Evolutionary conservation across 169 alveolate species (phyloP), one percentile per base, ranked within the genome.

Genomic region (Plasmodium reichenowi): DNA sequence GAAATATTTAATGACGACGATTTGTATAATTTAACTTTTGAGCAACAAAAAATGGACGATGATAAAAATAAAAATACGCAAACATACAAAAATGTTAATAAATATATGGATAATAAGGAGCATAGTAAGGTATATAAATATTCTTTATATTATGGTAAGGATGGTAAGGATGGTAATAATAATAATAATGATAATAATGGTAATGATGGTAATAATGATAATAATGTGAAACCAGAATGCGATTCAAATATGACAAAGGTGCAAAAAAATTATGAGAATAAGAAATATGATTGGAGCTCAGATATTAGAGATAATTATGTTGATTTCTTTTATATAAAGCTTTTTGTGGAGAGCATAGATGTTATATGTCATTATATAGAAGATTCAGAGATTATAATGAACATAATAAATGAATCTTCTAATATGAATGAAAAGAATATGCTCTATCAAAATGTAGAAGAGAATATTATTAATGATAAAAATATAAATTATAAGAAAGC

Each of bases 261-360:
- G 10, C 10, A 38, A 38, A 38, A 38, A 4, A 38, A 38, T 38
- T 38, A 38, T 38, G 5, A 38, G 47, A 38, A 38, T 38, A 38
- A 38, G 2, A 38, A 38, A 38, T 5, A 38, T 38, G 0, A 6
- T 5, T 38, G 47, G 2, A 38, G 9, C 47, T 6, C 9, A 38
- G 47, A 38, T 38, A 7, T 38, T 5, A 38, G 47, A 38, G 2
- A 17, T 56, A 56, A 22, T 56, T 47, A 80, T 38, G 17, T 38
- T 4, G 83, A 80, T 0, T 2, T 3, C 12, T 80, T 22, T 22
- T 45, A 54, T 29, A 50, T 56, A 15, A 15, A 26, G 6, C 45
- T 80, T 9, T 80, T 50, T 72, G 70, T 47, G n/a, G 90, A 67
- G 29, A 59, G 74, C 54, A 66, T 80, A 24, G 2, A 68, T 43